A percentile compares a stretch with the other conserved stretches of the same genome.
These are phyloP conservation scores for Paramecium octaurelia DNA, from an alignment of 73 alveolate genomes.

Conservation along the genomic window DNA sequence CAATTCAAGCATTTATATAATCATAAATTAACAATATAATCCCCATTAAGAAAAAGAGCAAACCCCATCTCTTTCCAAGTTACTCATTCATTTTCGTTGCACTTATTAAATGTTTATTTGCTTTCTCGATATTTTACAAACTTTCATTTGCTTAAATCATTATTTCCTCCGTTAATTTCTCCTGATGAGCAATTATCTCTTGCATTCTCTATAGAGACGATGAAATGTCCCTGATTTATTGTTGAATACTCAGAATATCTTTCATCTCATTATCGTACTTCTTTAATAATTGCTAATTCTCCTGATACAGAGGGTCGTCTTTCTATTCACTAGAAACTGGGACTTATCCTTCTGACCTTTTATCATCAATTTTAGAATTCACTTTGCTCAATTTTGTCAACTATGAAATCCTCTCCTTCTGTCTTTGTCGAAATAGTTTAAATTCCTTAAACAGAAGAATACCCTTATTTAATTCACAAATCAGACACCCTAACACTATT, in stretches of 20 bases:
- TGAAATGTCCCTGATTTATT: background rate
- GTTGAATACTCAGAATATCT: background rate
- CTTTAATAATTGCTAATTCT: background rate
- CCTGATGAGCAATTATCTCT: background rate
- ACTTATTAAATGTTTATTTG: constrained; percentile 1
- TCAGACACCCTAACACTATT: background rate
- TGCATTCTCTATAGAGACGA: background rate
- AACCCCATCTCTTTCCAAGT: constrained; percentile 7
- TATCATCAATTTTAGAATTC: background rate
- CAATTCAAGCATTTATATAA: constrained; percentile 12
- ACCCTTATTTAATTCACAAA: background rate
- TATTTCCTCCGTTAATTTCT: background rate
- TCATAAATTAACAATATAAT: background rate
- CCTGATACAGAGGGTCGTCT: background rate
- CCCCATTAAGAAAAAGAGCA: background rate
- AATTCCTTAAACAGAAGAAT: background rate
- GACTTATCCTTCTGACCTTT: background rate
- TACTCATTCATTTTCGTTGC: constrained; percentile 26
- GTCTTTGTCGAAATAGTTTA: background rate
- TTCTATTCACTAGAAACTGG: background rate
- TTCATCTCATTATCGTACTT: background rate
- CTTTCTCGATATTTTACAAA: background rate
- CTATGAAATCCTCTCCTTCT: background rate
- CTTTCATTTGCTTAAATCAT: background rate
- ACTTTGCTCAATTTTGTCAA: background rate